Base-by-base conservation (phyloP, 1,284 basidiomycete genomes). In the Melampsora larici-populina region DNA sequence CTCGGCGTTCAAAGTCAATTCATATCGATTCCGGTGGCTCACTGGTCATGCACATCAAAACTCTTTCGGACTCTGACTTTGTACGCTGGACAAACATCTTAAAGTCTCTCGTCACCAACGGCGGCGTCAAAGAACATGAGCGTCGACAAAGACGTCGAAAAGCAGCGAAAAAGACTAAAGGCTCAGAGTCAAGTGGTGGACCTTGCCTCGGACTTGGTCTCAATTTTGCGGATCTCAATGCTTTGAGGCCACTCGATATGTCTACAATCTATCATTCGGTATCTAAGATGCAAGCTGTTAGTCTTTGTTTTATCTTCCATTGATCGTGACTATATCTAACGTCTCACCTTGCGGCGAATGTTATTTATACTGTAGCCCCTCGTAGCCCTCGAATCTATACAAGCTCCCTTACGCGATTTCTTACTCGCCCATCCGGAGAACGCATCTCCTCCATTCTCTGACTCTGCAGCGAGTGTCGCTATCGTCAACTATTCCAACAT, bases 11-110 rank as follows among this genome's bases (percentile, higher is more conserved):
- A 4, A 69, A 66, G 60, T 77, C 67, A 11, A 77, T 77, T 36
- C 74, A 77, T 49, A 70, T 77, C 66, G 74, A 77, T 33, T 77
- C 74, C n/a, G 74, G 74, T 60, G 65, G 73, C 8, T 77, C 74
- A 29, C 40, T 70, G 2, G 74, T 77, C 74, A 77, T 77, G 74
- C 74, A 77, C 29, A 77, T 77, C 74, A 69, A 64, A 77, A 69
- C 74, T 17, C 46, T 77, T 8, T 48, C 74, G 4, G 74, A 69
- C 29, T 55, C 43, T 31, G 74, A 77, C 31, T 77, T 77, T 29
- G 2, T 70, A 49, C 51, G 67, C 13, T 77, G 74, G 74, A 77
- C 74, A 49, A 18, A 70, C 17, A 46, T 33, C 15, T 66, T 77
- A 11, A 65, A 77, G 63, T 64, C 66, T 29, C 58, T 77, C n/a